Evolutionary conservation across 2,329 filamentous ascomycete genomes (phyloP), one percentile per base, ranked within the genome.

Genomic region (Epichloe sp.): DNA sequence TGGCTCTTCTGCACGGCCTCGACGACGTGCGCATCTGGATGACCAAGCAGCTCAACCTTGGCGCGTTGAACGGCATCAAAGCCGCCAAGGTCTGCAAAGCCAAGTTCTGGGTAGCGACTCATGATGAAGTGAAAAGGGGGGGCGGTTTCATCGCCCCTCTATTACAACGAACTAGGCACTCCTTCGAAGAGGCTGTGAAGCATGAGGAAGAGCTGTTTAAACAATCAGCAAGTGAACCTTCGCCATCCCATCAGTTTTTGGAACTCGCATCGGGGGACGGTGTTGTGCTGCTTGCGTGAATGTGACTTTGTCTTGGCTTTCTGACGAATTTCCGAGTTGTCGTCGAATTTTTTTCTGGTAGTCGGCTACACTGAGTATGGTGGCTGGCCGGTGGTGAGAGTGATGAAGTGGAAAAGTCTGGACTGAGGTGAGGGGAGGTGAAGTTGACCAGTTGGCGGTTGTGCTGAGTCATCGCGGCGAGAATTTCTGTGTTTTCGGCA

Each of bases 61-160:
- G 82, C 2, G 81, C 74, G 0, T 68, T 76, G 53, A 85, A 84
- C 58, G 82, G 78, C 0, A 63, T 83, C 15, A 68, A 75, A 52
- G 76, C 77, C 3, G 79, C 79, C 52, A 63, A 70, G 15, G 63
- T 73, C 4, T 63, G 78, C 34, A 66, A 70, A 2, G 76, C 79
- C 0, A 74, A 69, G 56, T 85, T 84, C 58, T 85, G 81, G 82
- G 65, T 85, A 17, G 74, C 73, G 0, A 85, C 82, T 26, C 81
- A 85, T 57, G 80, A 83, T 56, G 81, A 84, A 62, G 67, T 77
- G 4, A 84, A 84, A 63, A 72, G 63, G 49, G 80, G 78, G 0
- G 72, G 71, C 0, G 80, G 80, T 0, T 57, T 83, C 5, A 73
- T 84, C 10, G 72, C 76, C 65, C 64, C 67, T 54, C 71, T 82